phyloP scores from a whole-genome alignment of 192 early-diverging fungal genomes.

The Dissophora globulifera region DNA sequence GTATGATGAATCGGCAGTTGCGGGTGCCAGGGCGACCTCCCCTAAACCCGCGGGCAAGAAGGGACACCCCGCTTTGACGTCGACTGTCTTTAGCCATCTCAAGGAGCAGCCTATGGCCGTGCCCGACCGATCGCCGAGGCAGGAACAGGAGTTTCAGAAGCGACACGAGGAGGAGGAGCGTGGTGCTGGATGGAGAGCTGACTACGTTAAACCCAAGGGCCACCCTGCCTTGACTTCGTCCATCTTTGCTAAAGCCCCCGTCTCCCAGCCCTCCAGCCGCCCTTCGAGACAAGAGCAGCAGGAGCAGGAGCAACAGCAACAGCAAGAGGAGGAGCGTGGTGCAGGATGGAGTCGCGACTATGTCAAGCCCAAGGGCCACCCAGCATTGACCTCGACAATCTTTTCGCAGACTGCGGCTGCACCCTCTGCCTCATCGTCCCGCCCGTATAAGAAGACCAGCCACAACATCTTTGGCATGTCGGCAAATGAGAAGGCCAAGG shows the following conservation, averaged over 20 bases:
- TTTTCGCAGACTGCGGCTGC: neutral
- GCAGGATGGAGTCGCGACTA: conserved; percentile 46
- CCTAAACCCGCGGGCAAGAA: conserved; percentile 12
- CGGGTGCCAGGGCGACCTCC: neutral
- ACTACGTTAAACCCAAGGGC: conserved; percentile 17
- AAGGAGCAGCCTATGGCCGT: conserved; percentile 4
- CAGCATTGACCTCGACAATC: conserved; percentile 38
- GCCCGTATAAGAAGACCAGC: conserved; percentile 38
- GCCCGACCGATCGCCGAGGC: neutral
- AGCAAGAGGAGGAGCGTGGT: conserved; percentile 22
- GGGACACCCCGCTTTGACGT: conserved; percentile 41
- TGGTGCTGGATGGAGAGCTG: too few relatives aligned
- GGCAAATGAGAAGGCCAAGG: neutral
- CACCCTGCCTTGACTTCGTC: conserved; percentile 46
- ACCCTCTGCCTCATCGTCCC: neutral
- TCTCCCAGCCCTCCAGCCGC: conserved; percentile 4
- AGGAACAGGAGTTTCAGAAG: neutral
- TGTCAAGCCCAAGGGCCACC: conserved; percentile 51
- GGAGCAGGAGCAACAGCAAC: conserved; percentile 9
- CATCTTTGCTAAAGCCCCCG: conserved; percentile 20
- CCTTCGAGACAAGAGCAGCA: neutral
- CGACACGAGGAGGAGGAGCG: neutral
- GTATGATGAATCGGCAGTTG: conserved; percentile 10
- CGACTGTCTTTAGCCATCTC: too few relatives aligned
- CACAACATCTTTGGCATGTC: conserved; percentile 48